Evolutionary conservation across 2,329 filamentous ascomycete genomes (phyloP).

Genomic region (Drechslerella coelobrocha): DNA sequence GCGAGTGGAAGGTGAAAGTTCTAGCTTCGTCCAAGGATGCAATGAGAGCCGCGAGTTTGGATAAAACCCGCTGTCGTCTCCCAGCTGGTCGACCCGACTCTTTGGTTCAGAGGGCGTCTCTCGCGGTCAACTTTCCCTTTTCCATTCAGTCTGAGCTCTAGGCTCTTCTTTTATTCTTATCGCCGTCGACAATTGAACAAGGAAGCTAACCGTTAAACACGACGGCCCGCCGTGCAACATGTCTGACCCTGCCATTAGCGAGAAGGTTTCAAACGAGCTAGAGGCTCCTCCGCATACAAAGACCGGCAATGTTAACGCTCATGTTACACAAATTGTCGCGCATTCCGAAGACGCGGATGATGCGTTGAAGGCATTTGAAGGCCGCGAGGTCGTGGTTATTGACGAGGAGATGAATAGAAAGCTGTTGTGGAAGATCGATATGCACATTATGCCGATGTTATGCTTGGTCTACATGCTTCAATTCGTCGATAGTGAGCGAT

Average conservation of each 20-base stretch:
- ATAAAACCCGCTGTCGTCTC: too few relatives aligned
- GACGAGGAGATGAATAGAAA: conserved; percentile 59
- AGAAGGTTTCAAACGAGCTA: conserved; percentile 1
- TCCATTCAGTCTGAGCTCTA: too few relatives aligned
- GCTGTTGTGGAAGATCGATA: conserved; percentile 62
- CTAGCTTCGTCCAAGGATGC: too few relatives aligned
- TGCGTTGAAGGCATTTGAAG: conserved; percentile 59
- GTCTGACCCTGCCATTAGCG: background rate
- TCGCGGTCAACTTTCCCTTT: too few relatives aligned
- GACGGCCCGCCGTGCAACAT: too few relatives aligned
- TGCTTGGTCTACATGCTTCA: conserved; percentile 68
- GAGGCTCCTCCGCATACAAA: background rate
- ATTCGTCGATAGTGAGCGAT: conserved; percentile 62
- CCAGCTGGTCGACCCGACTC: too few relatives aligned
- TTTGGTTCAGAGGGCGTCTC: too few relatives aligned
- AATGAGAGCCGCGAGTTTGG: too few relatives aligned
- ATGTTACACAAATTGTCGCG: conserved; percentile 47
- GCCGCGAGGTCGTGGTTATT: conserved; percentile 57
- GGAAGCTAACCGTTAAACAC: too few relatives aligned
- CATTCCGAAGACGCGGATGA: conserved; percentile 60
- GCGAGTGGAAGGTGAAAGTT: too few relatives aligned
- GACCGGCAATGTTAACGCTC: background rate
- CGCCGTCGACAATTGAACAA: too few relatives aligned
- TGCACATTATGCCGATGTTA: conserved; percentile 63
- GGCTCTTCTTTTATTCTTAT: too few relatives aligned